Evolutionary conservation across 306 rosid species (phyloP).

Genomic region (Mimosa pudica): DNA sequence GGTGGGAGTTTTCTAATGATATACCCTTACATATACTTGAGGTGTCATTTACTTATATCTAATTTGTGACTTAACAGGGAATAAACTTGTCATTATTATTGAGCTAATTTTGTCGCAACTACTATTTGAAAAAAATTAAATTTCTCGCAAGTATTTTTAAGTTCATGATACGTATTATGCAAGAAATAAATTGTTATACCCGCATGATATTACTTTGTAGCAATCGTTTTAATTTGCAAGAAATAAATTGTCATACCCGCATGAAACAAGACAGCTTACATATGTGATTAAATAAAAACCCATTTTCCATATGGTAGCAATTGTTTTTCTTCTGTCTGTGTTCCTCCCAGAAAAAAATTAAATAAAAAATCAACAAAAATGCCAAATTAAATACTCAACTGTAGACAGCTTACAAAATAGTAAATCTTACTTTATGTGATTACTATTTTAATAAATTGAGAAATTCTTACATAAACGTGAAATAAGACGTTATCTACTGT

Average conservation of each 20-base stretch:
- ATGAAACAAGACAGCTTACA: no score
- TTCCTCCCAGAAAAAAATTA: constrained; percentile 24
- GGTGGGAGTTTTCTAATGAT: no score
- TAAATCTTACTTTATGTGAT: neutral
- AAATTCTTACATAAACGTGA: no score
- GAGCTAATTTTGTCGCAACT: no score
- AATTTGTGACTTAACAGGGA: neutral
- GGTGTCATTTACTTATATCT: neutral
- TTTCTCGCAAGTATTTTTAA: neutral
- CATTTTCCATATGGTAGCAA: constrained; percentile 20
- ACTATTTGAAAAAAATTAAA: neutral
- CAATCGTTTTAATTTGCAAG: no score
- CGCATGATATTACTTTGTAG: neutral
- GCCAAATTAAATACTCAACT: constrained; percentile 1
- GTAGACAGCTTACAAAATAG: neutral
- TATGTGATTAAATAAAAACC: no score
- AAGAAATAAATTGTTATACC: neutral
- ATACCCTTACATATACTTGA: neutral
- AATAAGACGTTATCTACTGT: no score
- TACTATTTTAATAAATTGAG: neutral
- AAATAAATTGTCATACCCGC: no score
- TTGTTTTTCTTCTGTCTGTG: constrained; percentile 24
- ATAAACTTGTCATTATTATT: neutral
- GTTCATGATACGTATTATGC: neutral
- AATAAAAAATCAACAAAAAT: constrained; percentile 32